Base-by-base conservation (phyloP, 2,329 filamentous ascomycete genomes). In the Penicillium sp. region DNA sequence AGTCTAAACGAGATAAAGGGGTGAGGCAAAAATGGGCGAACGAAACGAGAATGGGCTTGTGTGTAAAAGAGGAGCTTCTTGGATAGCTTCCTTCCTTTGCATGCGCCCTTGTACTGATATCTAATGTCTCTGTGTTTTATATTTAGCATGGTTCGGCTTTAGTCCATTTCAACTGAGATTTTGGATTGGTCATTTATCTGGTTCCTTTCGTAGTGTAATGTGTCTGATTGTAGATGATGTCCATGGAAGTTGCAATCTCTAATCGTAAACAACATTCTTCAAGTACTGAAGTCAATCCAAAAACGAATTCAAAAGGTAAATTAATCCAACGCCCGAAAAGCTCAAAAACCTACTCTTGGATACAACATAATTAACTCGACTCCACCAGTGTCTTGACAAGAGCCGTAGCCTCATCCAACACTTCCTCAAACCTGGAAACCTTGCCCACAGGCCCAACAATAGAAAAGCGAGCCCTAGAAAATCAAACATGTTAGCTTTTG, bases 91-190 rank as follows among this genome's bases (percentile, higher is more conserved):
- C 26, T 58, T 50, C 26, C 24, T 37, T 54, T 59, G 26, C 55
- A 37, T 45, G 56, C 51, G 59, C 55, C 62, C 65, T 56, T 71
- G 69, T 71, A 71, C 62, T 71, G 67, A 70, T 71, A 71, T 71
- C 67, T 69, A 63, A 66, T 69, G 63, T 64, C 64, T 68, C 61
- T 70, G 67, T 66, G 63, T 68, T 64, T 68, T 63, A 61, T 66
- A 65, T 67, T 67, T 70, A 68, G 68, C 68, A 70, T 68, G 60
- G 57, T 63, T 66, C 53, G 63, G 65, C 66, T 66, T 62, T 63
- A 44, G 64, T 65, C 67, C 61, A 64, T 69, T 57, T 67, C 62
- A 64, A 69, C 60, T 63, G 65, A 60, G 66, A 65, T 68, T 64
- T 65, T 65, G 62, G 66, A 66, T 47, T 49, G 12, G 28, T 49